These are phyloP conservation scores for Cylindrotheca closterium DNA, from an alignment of 108 stramenopile genomes.

Conservation along the genomic window DNA sequence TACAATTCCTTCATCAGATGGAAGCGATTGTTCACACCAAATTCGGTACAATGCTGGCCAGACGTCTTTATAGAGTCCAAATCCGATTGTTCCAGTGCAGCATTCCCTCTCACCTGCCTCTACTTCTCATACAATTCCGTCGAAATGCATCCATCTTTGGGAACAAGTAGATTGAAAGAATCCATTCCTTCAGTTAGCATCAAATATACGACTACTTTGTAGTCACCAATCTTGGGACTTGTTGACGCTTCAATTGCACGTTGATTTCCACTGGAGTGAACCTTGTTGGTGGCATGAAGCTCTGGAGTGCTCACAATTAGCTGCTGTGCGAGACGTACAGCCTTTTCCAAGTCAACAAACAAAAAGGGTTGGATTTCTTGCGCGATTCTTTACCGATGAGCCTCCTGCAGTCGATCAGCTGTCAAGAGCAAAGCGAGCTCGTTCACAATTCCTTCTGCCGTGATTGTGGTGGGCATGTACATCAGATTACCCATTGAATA, in stretches of 20 bases:
- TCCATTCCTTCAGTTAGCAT: constrained; percentile 50
- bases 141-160: too few relatives aligned
- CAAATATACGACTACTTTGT: constrained; percentile 63
- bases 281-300: constrained; percentile 56
- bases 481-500: too few relatives aligned
- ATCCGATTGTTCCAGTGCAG: too few relatives aligned
- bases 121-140: too few relatives aligned
- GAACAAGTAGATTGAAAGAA: constrained; percentile 39
- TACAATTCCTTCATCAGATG: constrained; percentile 28
- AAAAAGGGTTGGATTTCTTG: constrained; percentile 15
- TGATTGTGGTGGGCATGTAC: too few relatives aligned
- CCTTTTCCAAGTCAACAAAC: constrained; percentile 1
- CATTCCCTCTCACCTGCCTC: too few relatives aligned
- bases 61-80: too few relatives aligned
- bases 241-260: constrained; percentile 1
- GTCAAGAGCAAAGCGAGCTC: constrained; percentile 55
- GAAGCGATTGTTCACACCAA: constrained; percentile 42
- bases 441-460: constrained; percentile 35
- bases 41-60: constrained; percentile 43
- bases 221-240: constrained; percentile 36
- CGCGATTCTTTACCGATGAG: constrained; percentile 37
- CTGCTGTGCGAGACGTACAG: constrained; percentile 17
- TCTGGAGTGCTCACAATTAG: constrained; percentile 46
- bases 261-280: background rate
- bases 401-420: constrained; percentile 45